Evolutionary conservation across 176 grass and related monocot genomes (phyloP), one percentile per base, ranked within the genome.

Genomic region (Chrysopogon serrulatus): DNA sequence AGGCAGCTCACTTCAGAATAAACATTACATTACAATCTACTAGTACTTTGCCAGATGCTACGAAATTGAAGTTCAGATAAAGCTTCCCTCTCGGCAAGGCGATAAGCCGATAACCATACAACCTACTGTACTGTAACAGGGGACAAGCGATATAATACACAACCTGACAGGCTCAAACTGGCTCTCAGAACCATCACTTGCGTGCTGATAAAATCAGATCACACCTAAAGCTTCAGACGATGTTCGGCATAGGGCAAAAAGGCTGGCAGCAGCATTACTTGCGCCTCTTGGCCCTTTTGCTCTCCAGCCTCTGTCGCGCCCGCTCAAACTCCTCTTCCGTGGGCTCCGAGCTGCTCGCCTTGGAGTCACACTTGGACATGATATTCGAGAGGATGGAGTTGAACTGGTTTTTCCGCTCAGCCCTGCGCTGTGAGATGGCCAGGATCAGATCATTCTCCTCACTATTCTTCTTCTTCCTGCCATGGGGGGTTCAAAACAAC

Each of bases 301-400:
- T 90, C 86, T 98, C 96, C 4, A 95, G 79, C 71, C 93, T 92
- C 84, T 90, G 75, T 13, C 87, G 71, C 21, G 90, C 91, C 32
- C 85, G 82, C 68, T 91, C 78, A 36, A 98, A 98, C 87, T 98
- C 96, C 76, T 95, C 93, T 65, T 98, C 93, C 0, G 96, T 85
- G 47, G 93, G 93, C 85, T 95, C 96, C 5, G 78, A 81, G 44
- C 89, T 74, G 39, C 88, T 79, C 4, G 68, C 62, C 53, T 79
- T 88, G n/a, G 84, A 14, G 23, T 95, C 91, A 0, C 91, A 95
- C 27, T 90, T 91, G 68, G 92, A 92, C 57, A 95, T 87, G 42
- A 98, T 93, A 11, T 91, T 91, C 23, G 96, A 98, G 67, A 98
- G 87, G 44, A 98, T 48, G 34, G 93, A 98, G 31, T 93, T 73